These are phyloP conservation scores for Phytophthora cajani DNA, from an alignment of 352 stramenopile genomes.

Conservation along the genomic window DNA sequence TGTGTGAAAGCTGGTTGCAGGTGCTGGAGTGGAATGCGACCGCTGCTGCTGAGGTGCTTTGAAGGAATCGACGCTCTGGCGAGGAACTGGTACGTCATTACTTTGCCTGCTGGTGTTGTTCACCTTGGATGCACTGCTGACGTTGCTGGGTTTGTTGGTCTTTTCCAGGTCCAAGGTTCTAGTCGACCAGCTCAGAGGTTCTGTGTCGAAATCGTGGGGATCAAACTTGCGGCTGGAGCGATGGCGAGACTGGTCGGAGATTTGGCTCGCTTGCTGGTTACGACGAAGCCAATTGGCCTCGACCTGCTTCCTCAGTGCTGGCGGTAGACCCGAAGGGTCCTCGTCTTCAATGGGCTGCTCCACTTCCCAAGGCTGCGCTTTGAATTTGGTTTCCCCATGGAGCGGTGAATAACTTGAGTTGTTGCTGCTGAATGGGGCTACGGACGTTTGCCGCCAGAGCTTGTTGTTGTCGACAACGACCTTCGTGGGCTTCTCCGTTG, in stretches of 20 bases:
- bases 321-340: conserved; percentile 62
- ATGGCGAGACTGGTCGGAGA: conserved; percentile 3
- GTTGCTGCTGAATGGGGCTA: not conserved
- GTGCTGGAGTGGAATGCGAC: not conserved
- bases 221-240: conserved; percentile 15
- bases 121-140: not conserved
- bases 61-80: not conserved
- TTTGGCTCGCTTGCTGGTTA: conserved; percentile 22
- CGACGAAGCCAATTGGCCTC: conserved; percentile 64
- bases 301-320: conserved; percentile 56
- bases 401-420: conserved; percentile 4
- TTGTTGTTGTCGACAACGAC: conserved; percentile 27
- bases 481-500: conserved; percentile 1
- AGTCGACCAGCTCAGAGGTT: conserved; percentile 18
- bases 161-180: not conserved
- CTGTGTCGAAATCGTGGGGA: conserved; percentile 1
- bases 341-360: conserved; percentile 16
- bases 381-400: conserved; percentile 5
- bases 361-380: conserved; percentile 10
- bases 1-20: conserved; percentile 1
- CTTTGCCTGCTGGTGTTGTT: conserved; percentile 3
- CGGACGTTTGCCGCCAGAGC: conserved; percentile 13
- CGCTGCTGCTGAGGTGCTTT: conserved; percentile 4
- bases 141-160: conserved; percentile 3
- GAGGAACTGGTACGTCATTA: not conserved